Conservation (phyloP, 768 basidiomycete species). For the Suillus hirtellus region DNA sequence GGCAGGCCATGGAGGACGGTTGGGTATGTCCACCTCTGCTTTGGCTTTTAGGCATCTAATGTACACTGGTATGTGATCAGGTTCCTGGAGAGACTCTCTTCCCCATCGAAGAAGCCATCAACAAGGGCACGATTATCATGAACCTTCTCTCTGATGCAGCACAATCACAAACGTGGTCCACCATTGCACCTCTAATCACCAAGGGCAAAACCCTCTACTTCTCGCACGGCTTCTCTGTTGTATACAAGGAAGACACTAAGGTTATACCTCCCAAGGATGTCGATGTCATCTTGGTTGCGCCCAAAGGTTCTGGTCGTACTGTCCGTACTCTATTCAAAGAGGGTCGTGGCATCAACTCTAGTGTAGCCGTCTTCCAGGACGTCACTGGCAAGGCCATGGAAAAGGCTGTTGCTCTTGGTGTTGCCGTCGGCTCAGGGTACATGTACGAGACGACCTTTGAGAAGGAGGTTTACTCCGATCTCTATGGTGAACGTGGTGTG, state of each 20-base stretch:
- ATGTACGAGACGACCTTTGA: constrained; percentile 99
- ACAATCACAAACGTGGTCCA: constrained; percentile 93
- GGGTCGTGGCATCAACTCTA: constrained; percentile 97
- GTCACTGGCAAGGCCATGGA: constrained; percentile 98
- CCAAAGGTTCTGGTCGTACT: constrained; percentile 98
- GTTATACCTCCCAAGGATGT: constrained; percentile 91
- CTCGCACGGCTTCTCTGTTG: constrained; percentile 98
- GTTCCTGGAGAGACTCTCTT: constrained; percentile 97
- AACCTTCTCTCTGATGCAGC: constrained; percentile 99
- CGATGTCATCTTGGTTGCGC: constrained; percentile 98
- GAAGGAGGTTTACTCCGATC: constrained; percentile 99
- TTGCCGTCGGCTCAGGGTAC: constrained; percentile 95
- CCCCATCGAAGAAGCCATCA: constrained; percentile 97
- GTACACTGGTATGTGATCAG: constrained; percentile 34
- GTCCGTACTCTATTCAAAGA: constrained; percentile 99
- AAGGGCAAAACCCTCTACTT: constrained; percentile 99
- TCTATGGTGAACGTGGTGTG: constrained; percentile 99
- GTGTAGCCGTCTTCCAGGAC: constrained; percentile 94
- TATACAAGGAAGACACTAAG: constrained; percentile 96
- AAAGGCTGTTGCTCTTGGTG: constrained; percentile 92
- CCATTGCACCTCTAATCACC: constrained; percentile 90
- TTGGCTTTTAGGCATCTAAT: neutral
- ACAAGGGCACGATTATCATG: constrained; percentile 98
- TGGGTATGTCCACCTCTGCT: constrained; percentile 58
- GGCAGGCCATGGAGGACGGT: constrained; percentile 91